These are phyloP conservation scores for Ilyonectria sp. DNA, from an alignment of 2,329 filamentous ascomycete genomes.

Conservation along the genomic window DNA sequence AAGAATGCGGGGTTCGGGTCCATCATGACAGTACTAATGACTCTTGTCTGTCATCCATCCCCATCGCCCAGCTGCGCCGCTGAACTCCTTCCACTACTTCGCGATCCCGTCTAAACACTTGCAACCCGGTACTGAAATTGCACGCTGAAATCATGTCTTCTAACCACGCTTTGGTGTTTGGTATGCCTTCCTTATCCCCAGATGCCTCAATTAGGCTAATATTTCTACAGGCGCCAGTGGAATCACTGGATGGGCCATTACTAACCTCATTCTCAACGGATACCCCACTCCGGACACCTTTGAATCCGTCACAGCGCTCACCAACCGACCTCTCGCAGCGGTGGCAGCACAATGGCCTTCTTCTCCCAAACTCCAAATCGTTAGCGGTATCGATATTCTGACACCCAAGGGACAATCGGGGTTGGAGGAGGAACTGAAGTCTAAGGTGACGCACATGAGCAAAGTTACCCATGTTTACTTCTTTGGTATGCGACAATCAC, in stretches of 20 bases:
- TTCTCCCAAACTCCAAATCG: constrained; percentile 51
- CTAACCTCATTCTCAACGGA: constrained; percentile 61
- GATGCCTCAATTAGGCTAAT: constrained; percentile 18
- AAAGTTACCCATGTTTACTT: constrained; percentile 61
- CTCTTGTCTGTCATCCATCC: background rate
- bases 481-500: constrained; percentile 48
- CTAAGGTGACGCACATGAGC: constrained; percentile 53
- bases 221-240: constrained; percentile 59
- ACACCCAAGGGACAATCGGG: constrained; percentile 46
- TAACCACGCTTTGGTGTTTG: constrained; percentile 43
- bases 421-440: constrained; percentile 52
- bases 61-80: background rate
- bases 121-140: background rate
- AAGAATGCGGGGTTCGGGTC: background rate
- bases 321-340: constrained; percentile 58
- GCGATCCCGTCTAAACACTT: background rate
- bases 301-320: constrained; percentile 61
- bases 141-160: constrained; percentile 30
- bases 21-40: constrained; percentile 4
- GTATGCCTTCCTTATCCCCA: constrained; percentile 18
- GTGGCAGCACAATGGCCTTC: constrained; percentile 50
- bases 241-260: constrained; percentile 65
- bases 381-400: constrained; percentile 55
- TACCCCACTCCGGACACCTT: constrained; percentile 62
- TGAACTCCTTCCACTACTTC: background rate